Evolutionary conservation across 108 stramenopile genomes (phyloP), one percentile per base, ranked within the genome.

Genomic region (Cyclostephanos tholiformis): DNA sequence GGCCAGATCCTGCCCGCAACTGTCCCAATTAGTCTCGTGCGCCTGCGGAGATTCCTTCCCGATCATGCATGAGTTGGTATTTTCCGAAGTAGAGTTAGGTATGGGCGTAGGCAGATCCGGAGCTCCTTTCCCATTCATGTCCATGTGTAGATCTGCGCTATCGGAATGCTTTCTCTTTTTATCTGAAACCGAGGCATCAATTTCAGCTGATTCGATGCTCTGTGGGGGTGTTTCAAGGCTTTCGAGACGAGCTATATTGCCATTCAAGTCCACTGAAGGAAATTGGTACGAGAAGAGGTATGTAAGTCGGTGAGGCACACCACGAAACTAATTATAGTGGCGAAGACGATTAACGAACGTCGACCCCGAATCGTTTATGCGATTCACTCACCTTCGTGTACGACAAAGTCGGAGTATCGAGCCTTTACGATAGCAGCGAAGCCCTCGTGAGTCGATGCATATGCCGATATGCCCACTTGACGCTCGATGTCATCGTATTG

Each of bases 331-430:
- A n/a, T n/a, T n/a, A n/a, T n/a, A n/a, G n/a, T n/a, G n/a, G n/a
- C n/a, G n/a, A n/a, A n/a, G n/a, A n/a, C n/a, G n/a, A n/a, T n/a
- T n/a, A n/a, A 1, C 8, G 20, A 5, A 20, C 52, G 8, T 20
- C 20, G 1, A 57, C 12, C 56, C 23, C 13, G 11, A 11, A 57
- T 57, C 56, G 27, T 26, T 27, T 13, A 57, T 29, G 6, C 9
- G 10, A 22, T 57, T 36, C 13, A 44, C 77, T 41, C 6, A 80
- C 79, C 79, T 90, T 95, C 94, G 63, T 92, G 91, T 23, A 95
- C 94, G 32, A 95, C 41, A 67, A 95, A 95, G 70, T 95, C 94
- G 4, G 92, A 89, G 65, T 86, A 95, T 49, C 94, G 71, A 26
- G 90, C 94, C 74, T 95, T 95, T 26, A 87, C 61, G 8, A 91